phyloP scores from a whole-genome alignment of 2,329 filamentous ascomycete genomes.

The Pseudocercospora musae region DNA sequence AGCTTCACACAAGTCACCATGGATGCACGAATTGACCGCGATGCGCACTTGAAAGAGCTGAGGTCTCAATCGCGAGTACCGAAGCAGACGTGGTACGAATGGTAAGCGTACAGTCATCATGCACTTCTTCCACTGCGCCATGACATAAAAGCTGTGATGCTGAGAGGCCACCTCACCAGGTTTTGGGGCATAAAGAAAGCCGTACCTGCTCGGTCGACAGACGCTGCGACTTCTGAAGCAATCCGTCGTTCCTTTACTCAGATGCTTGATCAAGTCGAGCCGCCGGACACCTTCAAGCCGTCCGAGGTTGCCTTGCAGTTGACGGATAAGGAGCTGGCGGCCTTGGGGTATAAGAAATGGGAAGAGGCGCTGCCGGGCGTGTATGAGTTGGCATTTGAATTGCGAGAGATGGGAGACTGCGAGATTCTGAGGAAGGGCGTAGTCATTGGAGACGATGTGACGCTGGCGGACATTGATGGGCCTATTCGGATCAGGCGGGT shows the following conservation, averaged over 20 bases:
- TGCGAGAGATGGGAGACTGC: constrained; percentile 44
- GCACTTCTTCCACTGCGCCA: background rate
- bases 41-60: constrained; percentile 19
- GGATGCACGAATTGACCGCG: constrained; percentile 25
- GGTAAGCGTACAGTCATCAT: constrained; percentile 4
- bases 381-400: constrained; percentile 45
- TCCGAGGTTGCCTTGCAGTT: constrained; percentile 49
- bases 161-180: background rate
- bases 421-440: constrained; percentile 49
- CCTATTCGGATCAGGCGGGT: constrained; percentile 42
- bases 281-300: constrained; percentile 51
- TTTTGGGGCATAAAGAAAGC: constrained; percentile 16
- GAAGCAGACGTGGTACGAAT: constrained; percentile 25
- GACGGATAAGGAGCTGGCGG: constrained; percentile 38
- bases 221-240: constrained; percentile 28
- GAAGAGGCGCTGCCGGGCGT: constrained; percentile 46
- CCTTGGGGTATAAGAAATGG: constrained; percentile 40
- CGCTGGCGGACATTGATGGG: constrained; percentile 42
- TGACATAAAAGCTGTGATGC: background rate
- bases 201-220: constrained; percentile 21
- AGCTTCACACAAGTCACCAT: constrained; percentile 16
- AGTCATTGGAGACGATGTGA: constrained; percentile 36
- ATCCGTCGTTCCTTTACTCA: constrained; percentile 27
- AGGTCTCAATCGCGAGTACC: constrained; percentile 19
- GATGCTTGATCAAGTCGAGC: constrained; percentile 32